Percentiles rank a stretch among this genome's conserved stretches.
phyloP scores from a whole-genome alignment of 805 yeast species.

The Pichia pseudocactophila region DNA sequence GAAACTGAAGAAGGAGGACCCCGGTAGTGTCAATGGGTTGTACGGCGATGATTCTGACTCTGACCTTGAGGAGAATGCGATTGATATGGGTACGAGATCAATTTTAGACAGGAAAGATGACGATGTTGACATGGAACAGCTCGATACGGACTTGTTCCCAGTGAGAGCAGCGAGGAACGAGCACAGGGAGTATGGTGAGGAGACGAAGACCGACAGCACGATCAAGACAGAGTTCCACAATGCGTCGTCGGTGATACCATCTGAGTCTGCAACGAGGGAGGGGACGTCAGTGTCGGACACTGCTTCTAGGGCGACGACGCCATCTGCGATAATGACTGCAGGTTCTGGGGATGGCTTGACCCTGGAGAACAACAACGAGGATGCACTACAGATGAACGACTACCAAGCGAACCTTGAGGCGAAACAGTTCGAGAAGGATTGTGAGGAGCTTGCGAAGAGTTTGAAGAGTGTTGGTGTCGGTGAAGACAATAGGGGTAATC shows the following conservation, averaged over 20 bases:
- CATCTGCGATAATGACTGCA: constrained; percentile 1
- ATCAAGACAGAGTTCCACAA: constrained; percentile 27
- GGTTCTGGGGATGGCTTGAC: neutral
- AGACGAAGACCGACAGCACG: constrained; percentile 22
- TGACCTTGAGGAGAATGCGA: constrained; percentile 29
- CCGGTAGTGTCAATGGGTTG: constrained; percentile 6
- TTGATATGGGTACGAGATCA: constrained; percentile 7
- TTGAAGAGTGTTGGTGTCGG: constrained; percentile 11
- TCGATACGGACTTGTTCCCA: constrained; percentile 56
- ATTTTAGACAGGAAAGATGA: constrained; percentile 7
- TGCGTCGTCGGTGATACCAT: constrained; percentile 17
- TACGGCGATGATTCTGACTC: constrained; percentile 24
- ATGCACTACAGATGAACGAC: constrained; percentile 16
- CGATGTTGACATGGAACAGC: constrained; percentile 27
- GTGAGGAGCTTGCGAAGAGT: constrained; percentile 17
- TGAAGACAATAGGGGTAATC: constrained; percentile 6
- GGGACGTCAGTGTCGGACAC: constrained; percentile 11
- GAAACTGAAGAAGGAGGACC: constrained; percentile 12
- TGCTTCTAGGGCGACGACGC: neutral
- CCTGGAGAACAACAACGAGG: constrained; percentile 1
- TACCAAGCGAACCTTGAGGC: constrained; percentile 31
- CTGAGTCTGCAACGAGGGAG: constrained; percentile 19
- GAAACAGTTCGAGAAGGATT: constrained; percentile 30
- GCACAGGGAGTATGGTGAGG: constrained; percentile 30
- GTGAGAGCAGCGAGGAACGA: constrained; percentile 56